Percentiles rank a stretch among this genome's conserved stretches.
Evolutionary conservation across 2,329 filamentous ascomycete genomes (phyloP).

Genomic region (Aspergillus neoniger): DNA sequence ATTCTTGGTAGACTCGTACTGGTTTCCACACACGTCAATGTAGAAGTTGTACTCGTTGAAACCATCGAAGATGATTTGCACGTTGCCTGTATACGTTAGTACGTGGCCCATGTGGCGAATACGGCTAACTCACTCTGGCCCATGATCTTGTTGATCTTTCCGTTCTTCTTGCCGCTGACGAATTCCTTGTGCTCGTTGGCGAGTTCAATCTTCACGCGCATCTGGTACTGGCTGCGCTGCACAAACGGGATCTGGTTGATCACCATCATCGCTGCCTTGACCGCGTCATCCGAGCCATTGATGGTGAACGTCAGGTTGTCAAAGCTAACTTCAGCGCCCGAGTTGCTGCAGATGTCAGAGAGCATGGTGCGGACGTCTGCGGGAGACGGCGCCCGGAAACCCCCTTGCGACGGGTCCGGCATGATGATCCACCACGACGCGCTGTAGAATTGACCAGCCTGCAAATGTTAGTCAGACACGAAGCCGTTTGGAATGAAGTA

Average conservation of each 20-base stretch:
- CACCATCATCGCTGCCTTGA: constrained; percentile 92
- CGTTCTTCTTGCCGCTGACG: constrained; percentile 98
- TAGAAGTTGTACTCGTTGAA: constrained; percentile 99
- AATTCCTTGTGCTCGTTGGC: constrained; percentile 99
- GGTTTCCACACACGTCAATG: constrained; percentile 90
- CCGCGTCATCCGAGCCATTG: constrained; percentile 92
- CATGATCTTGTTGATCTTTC: constrained; percentile 99
- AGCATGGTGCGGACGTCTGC: constrained; percentile 85
- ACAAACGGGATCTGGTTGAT: constrained; percentile 91
- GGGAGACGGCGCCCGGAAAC: constrained; percentile 61
- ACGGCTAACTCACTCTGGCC: constrained; percentile 72
- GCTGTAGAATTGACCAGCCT: constrained; percentile 97
- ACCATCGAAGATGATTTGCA: constrained; percentile 98
- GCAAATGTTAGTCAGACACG: constrained; percentile 6
- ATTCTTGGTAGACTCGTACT: constrained; percentile 92
- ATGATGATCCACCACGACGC: constrained; percentile 93
- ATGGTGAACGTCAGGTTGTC: constrained; percentile 93
- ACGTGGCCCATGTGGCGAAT: constrained; percentile 22
- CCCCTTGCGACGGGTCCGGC: constrained; percentile 63
- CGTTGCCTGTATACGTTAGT: constrained; percentile 63
- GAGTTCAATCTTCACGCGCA: constrained; percentile 96
- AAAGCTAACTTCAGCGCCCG: constrained; percentile 90
- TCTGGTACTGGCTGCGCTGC: constrained; percentile 82
- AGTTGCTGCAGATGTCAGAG: constrained; percentile 93
- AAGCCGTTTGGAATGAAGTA: not conserved